phyloP scores from a whole-genome alignment of 1,284 basidiomycete genomes.

The Ustilago bromivora region DNA sequence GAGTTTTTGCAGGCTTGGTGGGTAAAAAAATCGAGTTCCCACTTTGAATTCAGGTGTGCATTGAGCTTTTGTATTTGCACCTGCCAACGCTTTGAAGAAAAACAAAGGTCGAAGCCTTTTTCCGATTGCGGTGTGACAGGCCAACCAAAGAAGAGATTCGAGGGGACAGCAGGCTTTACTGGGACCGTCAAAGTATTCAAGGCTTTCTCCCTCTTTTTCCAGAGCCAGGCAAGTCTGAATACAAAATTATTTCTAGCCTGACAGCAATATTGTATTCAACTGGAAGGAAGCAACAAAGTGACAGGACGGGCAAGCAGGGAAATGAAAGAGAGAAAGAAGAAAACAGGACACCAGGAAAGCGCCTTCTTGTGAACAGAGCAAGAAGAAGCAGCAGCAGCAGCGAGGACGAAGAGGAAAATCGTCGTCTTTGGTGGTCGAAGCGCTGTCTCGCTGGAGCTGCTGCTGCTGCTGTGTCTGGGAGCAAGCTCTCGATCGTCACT shows the following conservation, averaged over 20 bases:
- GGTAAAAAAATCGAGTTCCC: not conserved
- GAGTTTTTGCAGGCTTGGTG: not conserved
- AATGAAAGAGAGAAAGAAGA: conserved; percentile 5
- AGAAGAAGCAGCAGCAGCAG: not conserved
- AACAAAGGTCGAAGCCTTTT: not conserved
- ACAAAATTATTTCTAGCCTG: not conserved
- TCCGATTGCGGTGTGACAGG: conserved; percentile 5
- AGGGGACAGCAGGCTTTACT: conserved; percentile 1
- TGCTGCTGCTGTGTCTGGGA: conserved; percentile 6
- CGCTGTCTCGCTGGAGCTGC: conserved; percentile 6
- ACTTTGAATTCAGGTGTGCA: not conserved
- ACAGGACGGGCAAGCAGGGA: not conserved
- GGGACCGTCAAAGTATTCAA: not conserved
- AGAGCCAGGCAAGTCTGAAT: not conserved
- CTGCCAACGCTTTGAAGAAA: not conserved
- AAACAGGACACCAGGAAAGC: not conserved
- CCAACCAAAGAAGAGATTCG: not conserved
- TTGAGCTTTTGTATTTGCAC: not conserved
- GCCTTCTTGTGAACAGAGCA: not conserved
- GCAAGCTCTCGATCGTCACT: not conserved
- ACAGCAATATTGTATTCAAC: not conserved
- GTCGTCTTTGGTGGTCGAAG: conserved; percentile 6
- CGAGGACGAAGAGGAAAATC: conserved; percentile 1
- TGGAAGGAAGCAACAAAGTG: not conserved
- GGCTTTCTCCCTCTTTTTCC: not conserved